A percentile compares a stretch with the other conserved stretches of the same genome.
Evolutionary conservation across 768 basidiomycete species (phyloP).

Genomic region (Phlegmacium glaucopus): DNA sequence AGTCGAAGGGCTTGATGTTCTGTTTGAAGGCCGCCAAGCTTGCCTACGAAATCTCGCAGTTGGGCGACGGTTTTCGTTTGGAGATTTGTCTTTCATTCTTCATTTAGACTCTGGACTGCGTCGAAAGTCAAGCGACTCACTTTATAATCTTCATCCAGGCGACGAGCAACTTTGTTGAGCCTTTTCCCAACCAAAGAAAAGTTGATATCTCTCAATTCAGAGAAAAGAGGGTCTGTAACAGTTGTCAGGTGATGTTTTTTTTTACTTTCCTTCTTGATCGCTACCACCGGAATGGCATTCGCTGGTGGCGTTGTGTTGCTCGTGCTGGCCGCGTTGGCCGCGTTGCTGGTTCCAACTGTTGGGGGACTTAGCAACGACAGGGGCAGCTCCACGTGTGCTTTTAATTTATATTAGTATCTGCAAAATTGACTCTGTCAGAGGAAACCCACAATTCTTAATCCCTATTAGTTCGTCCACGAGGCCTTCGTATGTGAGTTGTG

Average conservation of each 20-base stretch:
- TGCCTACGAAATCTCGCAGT: slow-evolving; percentile 92
- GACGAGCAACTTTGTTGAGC: slow-evolving; percentile 76
- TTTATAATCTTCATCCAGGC: slow-evolving; percentile 92
- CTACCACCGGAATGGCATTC: slow-evolving; percentile 39
- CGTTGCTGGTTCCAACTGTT: slow-evolving; percentile 35
- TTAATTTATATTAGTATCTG: slow-evolving; percentile 4
- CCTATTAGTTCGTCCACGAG: slow-evolving; percentile 91
- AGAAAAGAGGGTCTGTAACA: slow-evolving; percentile 73
- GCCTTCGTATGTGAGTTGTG: slow-evolving; percentile 95
- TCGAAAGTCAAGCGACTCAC: slow-evolving; percentile 29
- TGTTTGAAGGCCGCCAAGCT: slow-evolving; percentile 85
- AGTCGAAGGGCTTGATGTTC: slow-evolving; percentile 88
- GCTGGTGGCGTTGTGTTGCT: slow-evolving; percentile 28
- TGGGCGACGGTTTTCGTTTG: slow-evolving; percentile 90
- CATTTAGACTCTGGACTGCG: too few species aligned
- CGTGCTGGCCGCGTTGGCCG: slow-evolving; percentile 41
- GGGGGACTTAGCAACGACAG: slow-evolving; percentile 64
- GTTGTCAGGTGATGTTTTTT: slow-evolving; percentile 88
- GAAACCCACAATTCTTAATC: slow-evolving; percentile 79
- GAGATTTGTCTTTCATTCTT: slow-evolving; percentile 57
- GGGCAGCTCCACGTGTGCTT: slow-evolving; percentile 84
- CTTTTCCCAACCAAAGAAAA: slow-evolving; percentile 85
- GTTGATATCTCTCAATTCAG: slow-evolving; percentile 85
- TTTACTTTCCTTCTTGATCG: slow-evolving; percentile 73
- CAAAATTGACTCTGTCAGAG: background rate